Evolutionary conservation across 305 asterid species (phyloP).

Genomic region (Fraxinus floribunda): DNA sequence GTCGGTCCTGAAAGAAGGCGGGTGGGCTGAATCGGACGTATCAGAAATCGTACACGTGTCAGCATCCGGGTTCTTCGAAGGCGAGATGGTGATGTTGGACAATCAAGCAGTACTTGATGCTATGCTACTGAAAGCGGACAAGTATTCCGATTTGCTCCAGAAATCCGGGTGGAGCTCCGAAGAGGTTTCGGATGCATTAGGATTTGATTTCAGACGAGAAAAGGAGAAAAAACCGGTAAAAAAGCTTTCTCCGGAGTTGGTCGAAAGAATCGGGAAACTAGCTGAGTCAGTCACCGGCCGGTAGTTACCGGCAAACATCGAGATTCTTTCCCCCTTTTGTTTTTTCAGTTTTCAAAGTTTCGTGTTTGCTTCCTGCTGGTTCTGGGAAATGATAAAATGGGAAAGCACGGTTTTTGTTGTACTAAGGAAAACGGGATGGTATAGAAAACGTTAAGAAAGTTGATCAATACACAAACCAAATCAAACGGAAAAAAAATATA

Average conservation of each 20-base stretch:
- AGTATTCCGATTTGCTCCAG: slow-evolving; percentile 76
- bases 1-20: slow-evolving; percentile 69
- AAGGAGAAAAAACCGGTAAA: slow-evolving; percentile 62
- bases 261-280: slow-evolving; percentile 66
- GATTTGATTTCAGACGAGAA: slow-evolving; percentile 72
- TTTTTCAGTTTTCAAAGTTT: slow-evolving; percentile 42
- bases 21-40: slow-evolving; percentile 92
- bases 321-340: slow-evolving; percentile 35
- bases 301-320: slow-evolving; percentile 45
- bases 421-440: background rate
- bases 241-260: slow-evolving; percentile 71
- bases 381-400: slow-evolving; percentile 25
- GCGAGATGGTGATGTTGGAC: slow-evolving; percentile 82
- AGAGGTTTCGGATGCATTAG: slow-evolving; percentile 83
- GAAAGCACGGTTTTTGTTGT: slow-evolving; percentile 22
- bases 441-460: background rate
- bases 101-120: slow-evolving; percentile 84
- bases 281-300: slow-evolving; percentile 68
- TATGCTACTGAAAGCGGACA: slow-evolving; percentile 76
- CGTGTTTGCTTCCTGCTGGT: slow-evolving; percentile 47
- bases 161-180: slow-evolving; percentile 97
- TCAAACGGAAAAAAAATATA: background rate
- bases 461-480: background rate
- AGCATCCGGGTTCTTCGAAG: slow-evolving; percentile 78
- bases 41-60: slow-evolving; percentile 74